phyloP scores from a whole-genome alignment of 2,329 filamentous ascomycete species.

The Ampelomyces quisqualis region DNA sequence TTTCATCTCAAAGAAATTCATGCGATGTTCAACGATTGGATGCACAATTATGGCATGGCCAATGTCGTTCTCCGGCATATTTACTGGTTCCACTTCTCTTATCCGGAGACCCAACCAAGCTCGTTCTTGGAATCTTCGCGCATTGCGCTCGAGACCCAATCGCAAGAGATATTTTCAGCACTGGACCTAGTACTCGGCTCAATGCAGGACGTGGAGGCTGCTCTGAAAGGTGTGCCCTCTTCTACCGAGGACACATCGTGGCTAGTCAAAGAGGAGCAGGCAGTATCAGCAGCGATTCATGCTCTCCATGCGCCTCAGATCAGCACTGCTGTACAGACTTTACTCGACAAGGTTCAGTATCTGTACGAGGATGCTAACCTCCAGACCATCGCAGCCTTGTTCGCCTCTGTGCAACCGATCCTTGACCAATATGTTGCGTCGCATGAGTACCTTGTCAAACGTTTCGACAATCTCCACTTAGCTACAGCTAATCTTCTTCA shows the following conservation, averaged over 20 bases:
- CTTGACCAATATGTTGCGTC: constrained; percentile 70
- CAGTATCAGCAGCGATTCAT: constrained; percentile 50
- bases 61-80: constrained; percentile 59
- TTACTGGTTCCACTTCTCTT: constrained; percentile 59
- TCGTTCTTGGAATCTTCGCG: constrained; percentile 5
- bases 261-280: constrained; percentile 55
- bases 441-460: constrained; percentile 58
- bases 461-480: constrained; percentile 65
- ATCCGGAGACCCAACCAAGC: constrained; percentile 4
- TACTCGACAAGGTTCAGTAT: constrained; percentile 50
- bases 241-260: constrained; percentile 64
- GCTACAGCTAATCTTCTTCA: constrained; percentile 73
- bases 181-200: constrained; percentile 77
- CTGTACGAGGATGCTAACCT: constrained; percentile 47
- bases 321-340: constrained; percentile 46
- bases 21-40: constrained; percentile 18
- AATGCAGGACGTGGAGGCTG: constrained; percentile 68
- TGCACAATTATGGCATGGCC: constrained; percentile 26
- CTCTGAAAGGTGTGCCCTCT: constrained; percentile 56
- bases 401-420: constrained; percentile 67
- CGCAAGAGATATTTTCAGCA: constrained; percentile 61
- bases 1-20: constrained; percentile 18
- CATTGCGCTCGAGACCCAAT: constrained; percentile 49
- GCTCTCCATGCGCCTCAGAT: constrained; percentile 63
- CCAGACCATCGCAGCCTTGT: constrained; percentile 56